Evolutionary conservation across 208 protist species (phyloP).

Genomic region (Trypanosoma brucei): DNA sequence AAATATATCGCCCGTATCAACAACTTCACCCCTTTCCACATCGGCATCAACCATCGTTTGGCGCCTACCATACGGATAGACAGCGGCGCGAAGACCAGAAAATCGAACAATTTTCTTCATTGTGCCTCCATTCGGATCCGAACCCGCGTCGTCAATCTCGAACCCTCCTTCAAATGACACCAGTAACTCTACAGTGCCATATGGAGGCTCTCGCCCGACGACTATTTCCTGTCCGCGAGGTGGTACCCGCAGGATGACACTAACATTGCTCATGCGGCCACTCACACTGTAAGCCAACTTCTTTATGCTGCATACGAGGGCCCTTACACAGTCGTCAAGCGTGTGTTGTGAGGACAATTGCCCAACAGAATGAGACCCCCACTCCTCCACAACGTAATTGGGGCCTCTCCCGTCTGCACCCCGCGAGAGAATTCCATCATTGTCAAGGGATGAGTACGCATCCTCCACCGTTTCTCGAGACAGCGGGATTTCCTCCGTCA

Average conservation of each 20-base stretch:
- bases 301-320: conserved; percentile 20
- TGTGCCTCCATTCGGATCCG: conserved; percentile 8
- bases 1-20: conserved; percentile 23
- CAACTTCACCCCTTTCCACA: conserved; percentile 22
- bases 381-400: not conserved
- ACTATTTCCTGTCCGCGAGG: conserved; percentile 15
- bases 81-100: conserved; percentile 18
- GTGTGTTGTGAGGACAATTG: conserved; percentile 2
- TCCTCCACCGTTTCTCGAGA: conserved; percentile 8
- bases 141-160: conserved; percentile 23
- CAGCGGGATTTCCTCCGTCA: too few species aligned
- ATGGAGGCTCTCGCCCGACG: conserved; percentile 16
- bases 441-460: conserved; percentile 2
- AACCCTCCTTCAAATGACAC: conserved; percentile 23
- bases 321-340: conserved; percentile 21
- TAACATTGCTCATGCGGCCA: conserved; percentile 22
- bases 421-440: not conserved
- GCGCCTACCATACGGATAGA: conserved; percentile 21
- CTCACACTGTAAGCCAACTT: conserved; percentile 23
- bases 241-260: conserved; percentile 24
- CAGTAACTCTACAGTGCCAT: conserved; percentile 20
- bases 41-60: conserved; percentile 13
- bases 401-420: not conserved
- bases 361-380: not conserved
- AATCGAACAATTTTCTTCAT: conserved; percentile 23